Evolutionary conservation across 1,139 yeast species (phyloP), one percentile per base, ranked within the genome.

Genomic region (Geotrichum histeridarum): DNA sequence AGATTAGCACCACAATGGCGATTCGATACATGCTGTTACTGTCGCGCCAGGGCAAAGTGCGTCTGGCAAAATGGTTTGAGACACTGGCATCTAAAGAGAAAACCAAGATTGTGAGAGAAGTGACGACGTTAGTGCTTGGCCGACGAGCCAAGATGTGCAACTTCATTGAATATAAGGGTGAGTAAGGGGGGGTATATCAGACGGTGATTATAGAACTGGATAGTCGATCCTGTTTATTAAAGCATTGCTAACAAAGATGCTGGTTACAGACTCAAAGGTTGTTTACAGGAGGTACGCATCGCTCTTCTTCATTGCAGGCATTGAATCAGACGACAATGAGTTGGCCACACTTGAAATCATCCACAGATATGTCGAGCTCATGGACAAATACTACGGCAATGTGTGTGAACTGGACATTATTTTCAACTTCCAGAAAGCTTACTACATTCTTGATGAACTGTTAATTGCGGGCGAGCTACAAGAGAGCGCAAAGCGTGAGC

Each of bases 321-420:
- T 91, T 46, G 91, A 86, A 43, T 78, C 80, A 42, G 87, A 83
- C 54, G 96, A 88, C 65, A 94, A 94, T 67, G 99, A 93, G 68
- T 77, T 94, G 61, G 72, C 89, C 54, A 83, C 95, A 1, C 75
- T 94, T 57, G 99, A 94, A 65, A 76, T 86, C 33, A 84, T 94
- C 53, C 99, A 94, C 67, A 77, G 98, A 57, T 94, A 84, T 68
- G 99, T 94, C 50, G 99, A 94, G 70, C 90, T 88, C 63, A 89
- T 93, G 96, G 99, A 93, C 74, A 85, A 86, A 65, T 82, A 90
- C 63, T 93, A 88, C 67, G 98, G 97, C n/a, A 93, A 90, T 67
- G 99, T 93, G 18, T 87, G 96, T 71, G 97, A 90, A 67, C 67
- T 71, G 33, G 74, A 91, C 70, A 90, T 93, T 59, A 93, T 93